Percentiles rank a stretch among this genome's conserved stretches.
Evolutionary conservation across 73 alveolate species (phyloP).

Genomic region (Diophrys appendiculata): DNA sequence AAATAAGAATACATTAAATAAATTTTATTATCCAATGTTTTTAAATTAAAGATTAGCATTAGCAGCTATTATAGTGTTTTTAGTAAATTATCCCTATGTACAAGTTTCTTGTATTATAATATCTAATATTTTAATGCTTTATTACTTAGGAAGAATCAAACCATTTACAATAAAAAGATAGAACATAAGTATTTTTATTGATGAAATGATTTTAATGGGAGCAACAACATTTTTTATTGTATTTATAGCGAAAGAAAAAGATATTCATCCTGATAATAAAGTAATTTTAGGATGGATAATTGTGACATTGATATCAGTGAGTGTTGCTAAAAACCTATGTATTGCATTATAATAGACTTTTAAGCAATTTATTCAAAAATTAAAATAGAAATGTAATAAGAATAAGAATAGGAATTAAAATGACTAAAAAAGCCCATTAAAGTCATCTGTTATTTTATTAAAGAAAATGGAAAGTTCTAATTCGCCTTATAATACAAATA

Average conservation of each 20-base stretch:
- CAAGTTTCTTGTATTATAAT: not conserved
- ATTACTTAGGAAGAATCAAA: not conserved
- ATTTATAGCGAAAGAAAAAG: not conserved
- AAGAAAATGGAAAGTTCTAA: too few relatives aligned
- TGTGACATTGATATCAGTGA: not conserved
- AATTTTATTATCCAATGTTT: not conserved
- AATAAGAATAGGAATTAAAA: too few relatives aligned
- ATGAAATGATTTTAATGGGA: not conserved
- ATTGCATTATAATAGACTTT: too few relatives aligned
- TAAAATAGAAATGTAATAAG: too few relatives aligned
- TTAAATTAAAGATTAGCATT: not conserved
- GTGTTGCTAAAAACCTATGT: not conserved
- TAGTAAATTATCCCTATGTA: not conserved
- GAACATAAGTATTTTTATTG: not conserved
- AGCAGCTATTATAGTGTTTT: not conserved
- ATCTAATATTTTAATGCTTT: too few relatives aligned
- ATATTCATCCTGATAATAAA: not conserved
- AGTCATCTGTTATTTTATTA: too few relatives aligned
- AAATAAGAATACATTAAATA: not conserved
- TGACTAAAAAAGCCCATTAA: too few relatives aligned
- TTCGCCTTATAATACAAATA: too few relatives aligned
- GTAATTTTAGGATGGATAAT: not conserved
- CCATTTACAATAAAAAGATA: not conserved
- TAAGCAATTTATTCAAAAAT: too few relatives aligned
- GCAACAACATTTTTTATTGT: too few relatives aligned